Percentiles rank a stretch among this genome's conserved stretches.
Conservation (phyloP, 1,139 yeast species). For the Yamadazyma kanchanaburiensis region DNA sequence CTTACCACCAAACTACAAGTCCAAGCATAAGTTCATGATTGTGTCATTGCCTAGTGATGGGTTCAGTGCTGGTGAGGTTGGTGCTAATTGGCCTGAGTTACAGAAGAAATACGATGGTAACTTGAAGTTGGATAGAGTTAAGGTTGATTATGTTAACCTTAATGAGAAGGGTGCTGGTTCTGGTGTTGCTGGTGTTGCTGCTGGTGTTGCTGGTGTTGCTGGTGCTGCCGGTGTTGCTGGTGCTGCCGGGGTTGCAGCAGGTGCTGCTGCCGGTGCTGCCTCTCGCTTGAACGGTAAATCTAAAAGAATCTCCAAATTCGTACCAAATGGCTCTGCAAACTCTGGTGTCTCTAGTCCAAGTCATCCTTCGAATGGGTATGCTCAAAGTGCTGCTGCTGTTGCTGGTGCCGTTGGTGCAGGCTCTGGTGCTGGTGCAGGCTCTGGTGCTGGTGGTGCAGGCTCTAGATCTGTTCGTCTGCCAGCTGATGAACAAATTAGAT, state of each 20-base stretch:
- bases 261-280: slow-evolving; percentile 4
- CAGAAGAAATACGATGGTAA: slow-evolving; percentile 9
- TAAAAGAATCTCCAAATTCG: slow-evolving; percentile 16
- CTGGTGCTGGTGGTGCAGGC: slow-evolving; percentile 1
- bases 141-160: slow-evolving; percentile 10
- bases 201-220: slow-evolving; percentile 4
- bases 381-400: slow-evolving; percentile 8
- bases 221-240: slow-evolving; percentile 6
- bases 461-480: slow-evolving; percentile 3
- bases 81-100: slow-evolving; percentile 13
- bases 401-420: slow-evolving; percentile 10
- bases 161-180: slow-evolving; percentile 2
- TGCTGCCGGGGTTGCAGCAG: slow-evolving; percentile 3
- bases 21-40: slow-evolving; percentile 15
- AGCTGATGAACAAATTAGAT: slow-evolving; percentile 2
- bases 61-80: slow-evolving; percentile 4
- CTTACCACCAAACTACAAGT: slow-evolving; percentile 13
- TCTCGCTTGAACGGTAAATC: slow-evolving; percentile 14
- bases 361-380: background rate
- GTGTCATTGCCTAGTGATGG: slow-evolving; percentile 14
- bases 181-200: slow-evolving; percentile 4
- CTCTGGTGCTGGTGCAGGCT: slow-evolving; percentile 6
- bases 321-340: slow-evolving; percentile 13
- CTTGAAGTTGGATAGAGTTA: slow-evolving; percentile 7
- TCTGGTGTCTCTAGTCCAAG: background rate